Evolutionary conservation across 441 rosid species (phyloP).

Genomic region (Populus hybrid): DNA sequence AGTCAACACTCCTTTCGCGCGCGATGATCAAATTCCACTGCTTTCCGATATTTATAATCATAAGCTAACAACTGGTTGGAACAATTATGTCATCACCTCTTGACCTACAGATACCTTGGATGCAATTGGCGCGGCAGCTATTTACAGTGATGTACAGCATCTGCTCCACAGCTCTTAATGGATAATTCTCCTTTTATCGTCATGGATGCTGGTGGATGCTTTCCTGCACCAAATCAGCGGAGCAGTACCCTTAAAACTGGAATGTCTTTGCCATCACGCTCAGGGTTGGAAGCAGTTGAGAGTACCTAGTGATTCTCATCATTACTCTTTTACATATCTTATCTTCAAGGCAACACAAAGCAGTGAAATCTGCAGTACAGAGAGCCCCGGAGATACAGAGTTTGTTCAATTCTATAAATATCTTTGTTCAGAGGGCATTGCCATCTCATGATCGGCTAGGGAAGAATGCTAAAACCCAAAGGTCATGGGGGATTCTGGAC

Average conservation of each 20-base stretch:
- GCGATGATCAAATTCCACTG: too few species aligned
- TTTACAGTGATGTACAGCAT: too few species aligned
- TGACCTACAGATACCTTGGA: too few species aligned
- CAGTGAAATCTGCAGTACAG: neutral
- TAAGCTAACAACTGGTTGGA: too few species aligned
- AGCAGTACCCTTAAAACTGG: neutral
- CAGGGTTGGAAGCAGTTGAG: neutral
- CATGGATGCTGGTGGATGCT: neutral
- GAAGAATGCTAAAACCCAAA: neutral
- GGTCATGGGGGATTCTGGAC: conserved; percentile 42
- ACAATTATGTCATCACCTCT: too few species aligned
- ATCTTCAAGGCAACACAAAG: neutral
- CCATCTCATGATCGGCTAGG: neutral
- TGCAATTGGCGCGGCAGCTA: too few species aligned
- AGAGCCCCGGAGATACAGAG: too few species aligned
- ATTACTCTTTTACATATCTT: too few species aligned
- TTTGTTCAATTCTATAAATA: neutral
- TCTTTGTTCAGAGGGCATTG: neutral
- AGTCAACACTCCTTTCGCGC: neutral
- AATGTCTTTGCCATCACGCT: neutral
- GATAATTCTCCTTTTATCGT: neutral
- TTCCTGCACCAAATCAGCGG: neutral
- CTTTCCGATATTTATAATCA: too few species aligned
- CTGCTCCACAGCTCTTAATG: too few species aligned
- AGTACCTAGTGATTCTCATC: too few species aligned